phyloP scores from a whole-genome alignment of 1,284 basidiomycete genomes.

The Schizophyllum amplum region DNA sequence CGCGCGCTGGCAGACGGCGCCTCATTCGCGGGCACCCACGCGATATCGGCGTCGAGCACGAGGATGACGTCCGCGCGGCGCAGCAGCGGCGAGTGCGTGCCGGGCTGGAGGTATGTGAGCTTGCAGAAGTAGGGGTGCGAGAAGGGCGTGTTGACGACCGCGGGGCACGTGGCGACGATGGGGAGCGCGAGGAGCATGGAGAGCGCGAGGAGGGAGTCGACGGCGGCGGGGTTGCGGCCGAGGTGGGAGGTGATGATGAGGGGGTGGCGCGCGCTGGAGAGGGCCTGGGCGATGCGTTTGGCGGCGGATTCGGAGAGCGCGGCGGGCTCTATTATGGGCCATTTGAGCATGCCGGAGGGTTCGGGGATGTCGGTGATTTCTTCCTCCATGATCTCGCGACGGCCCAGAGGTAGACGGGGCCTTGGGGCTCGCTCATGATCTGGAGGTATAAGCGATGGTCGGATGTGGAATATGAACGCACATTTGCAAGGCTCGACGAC shows the following conservation, averaged over 20 bases:
- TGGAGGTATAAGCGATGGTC: conserved; percentile 16
- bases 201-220: conserved; percentile 38
- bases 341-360: conserved; percentile 27
- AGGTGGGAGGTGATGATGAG: conserved; percentile 58
- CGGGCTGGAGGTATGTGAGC: conserved; percentile 34
- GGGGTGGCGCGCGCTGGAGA: conserved; percentile 43
- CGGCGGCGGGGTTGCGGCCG: conserved; percentile 46
- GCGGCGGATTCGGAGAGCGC: conserved; percentile 42
- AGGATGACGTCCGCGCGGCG: conserved; percentile 52
- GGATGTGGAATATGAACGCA: conserved; percentile 18
- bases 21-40: conserved; percentile 50
- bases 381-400: conserved; percentile 62
- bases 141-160: conserved; percentile 45
- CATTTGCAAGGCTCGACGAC: conserved; percentile 59
- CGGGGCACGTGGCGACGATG: conserved; percentile 44
- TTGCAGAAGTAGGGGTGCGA: conserved; percentile 50
- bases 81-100: conserved; percentile 37
- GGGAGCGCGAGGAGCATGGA: conserved; percentile 47
- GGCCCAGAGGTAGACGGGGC: conserved; percentile 68
- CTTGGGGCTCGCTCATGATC: conserved; percentile 53
- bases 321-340: conserved; percentile 42
- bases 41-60: conserved; percentile 54
- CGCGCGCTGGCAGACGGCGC: conserved; percentile 33
- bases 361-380: conserved; percentile 34
- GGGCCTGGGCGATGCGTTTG: conserved; percentile 35